Evolutionary conservation across 495 filamentous ascomycete genomes (phyloP), one percentile per base, ranked within the genome.

Genomic region (Astrocystis sublimbata): DNA sequence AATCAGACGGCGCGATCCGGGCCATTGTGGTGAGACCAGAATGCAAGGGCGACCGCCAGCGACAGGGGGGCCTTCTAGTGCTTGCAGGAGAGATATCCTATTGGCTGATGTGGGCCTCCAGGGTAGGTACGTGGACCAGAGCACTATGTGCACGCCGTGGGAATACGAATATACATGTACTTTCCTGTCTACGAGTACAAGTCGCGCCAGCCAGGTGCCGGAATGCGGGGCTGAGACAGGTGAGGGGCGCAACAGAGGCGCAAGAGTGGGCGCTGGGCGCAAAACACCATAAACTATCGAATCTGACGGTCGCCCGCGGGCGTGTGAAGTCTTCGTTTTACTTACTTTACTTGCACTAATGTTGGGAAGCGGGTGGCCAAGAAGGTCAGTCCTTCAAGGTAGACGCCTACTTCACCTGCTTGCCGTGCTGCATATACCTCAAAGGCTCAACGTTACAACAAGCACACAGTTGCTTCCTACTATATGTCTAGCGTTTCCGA

Each of bases 11-110:
- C 57, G 26, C 43, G 46, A 50, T 60, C 57, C 51, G 57, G 57
- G 41, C 24, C 57, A 30, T 46, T 41, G 58, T 60, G 47, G 58
- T 60, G 58, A 61, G 47, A 61, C 47, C 45, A 36, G n/a, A 61
- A 46, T 61, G 58, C 58, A 61, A 61, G 58, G 58, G 58, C 58
- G 47, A 61, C 58, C 49, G 15, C 47, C 35, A 41, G 38, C 35
- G 54, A 28, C 54, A 15, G 45, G 56, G 28, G 36, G 30, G 1
- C 10, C 36, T 50, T 45, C 58, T 36, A 43, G 57, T 40, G 45
- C 43, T 24, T 52, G 35, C 26, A 50, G 43, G 0, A 28, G 8
- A 12, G 43, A 15, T 4, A 51, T 41, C 38, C 47, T 45, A 61
- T 61, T 61, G 58, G 58, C 47, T 42, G 24, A n/a, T 17, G 35